Conservation (phyloP, 148 eudicot species). For the Linanthus parryae region DNA sequence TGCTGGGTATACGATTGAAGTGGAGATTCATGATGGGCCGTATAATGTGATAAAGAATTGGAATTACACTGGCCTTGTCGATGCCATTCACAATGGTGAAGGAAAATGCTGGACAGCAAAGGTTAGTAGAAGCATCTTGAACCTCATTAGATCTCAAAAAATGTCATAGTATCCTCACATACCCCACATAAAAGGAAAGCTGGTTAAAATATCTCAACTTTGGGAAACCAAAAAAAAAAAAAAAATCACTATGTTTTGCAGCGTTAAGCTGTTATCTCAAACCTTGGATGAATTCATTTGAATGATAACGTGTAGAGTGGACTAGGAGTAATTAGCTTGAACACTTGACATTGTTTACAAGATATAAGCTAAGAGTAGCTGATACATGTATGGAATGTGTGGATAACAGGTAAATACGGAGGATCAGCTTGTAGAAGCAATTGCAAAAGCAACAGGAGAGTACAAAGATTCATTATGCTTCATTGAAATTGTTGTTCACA, state of each 20-base stretch:
- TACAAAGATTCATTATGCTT: slow-evolving; percentile 64
- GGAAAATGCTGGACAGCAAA: slow-evolving; percentile 77
- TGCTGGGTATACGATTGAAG: slow-evolving; percentile 83
- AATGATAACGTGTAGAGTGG: not conserved
- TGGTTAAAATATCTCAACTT: not conserved
- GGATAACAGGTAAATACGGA: slow-evolving; percentile 50
- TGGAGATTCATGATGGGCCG: slow-evolving; percentile 86
- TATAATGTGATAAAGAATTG: slow-evolving; percentile 83
- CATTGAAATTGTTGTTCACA: slow-evolving; percentile 71
- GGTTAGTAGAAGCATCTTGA: slow-evolving; percentile 26
- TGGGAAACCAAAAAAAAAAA: not conserved
- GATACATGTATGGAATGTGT: not conserved
- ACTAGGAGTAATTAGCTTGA: not conserved
- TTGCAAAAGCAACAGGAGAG: slow-evolving; percentile 37
- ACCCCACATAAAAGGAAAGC: not conserved
- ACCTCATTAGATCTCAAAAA: not conserved
- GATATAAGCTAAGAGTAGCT: not conserved
- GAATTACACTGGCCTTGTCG: slow-evolving; percentile 63
- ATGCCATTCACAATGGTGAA: slow-evolving; percentile 61
- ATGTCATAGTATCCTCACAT: not conserved
- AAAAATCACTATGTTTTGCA: not conserved
- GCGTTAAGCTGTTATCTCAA: not conserved
- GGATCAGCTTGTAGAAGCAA: slow-evolving; percentile 58
- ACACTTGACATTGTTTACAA: not conserved
- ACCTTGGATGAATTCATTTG: not conserved